Evolutionary conservation across 371 early-diverging fungal species (phyloP).

Genomic region (Mucor velutinosus): DNA sequence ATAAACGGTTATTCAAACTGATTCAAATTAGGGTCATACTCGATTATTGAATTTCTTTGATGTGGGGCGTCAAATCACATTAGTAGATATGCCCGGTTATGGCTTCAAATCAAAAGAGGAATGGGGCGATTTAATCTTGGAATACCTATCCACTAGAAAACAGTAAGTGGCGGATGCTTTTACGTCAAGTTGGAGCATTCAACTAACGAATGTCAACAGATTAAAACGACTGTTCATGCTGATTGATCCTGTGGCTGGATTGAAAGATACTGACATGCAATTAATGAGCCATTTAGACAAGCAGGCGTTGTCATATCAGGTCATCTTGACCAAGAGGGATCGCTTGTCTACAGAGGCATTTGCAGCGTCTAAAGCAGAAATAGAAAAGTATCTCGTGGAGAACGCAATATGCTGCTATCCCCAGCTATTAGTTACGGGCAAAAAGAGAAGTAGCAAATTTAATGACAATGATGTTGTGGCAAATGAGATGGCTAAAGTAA

Average conservation of each 20-base stretch:
- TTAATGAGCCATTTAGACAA: constrained; percentile 62
- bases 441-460: constrained; percentile 28
- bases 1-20: not conserved
- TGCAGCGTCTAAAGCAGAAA: constrained; percentile 34
- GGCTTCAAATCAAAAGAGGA: constrained; percentile 72
- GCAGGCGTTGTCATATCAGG: constrained; percentile 61
- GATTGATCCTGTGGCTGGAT: constrained; percentile 69
- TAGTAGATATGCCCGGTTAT: constrained; percentile 88
- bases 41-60: constrained; percentile 72
- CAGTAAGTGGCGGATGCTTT: constrained; percentile 43
- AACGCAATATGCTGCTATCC: constrained; percentile 62
- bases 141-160: constrained; percentile 60
- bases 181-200: not conserved
- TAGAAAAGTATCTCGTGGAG: constrained; percentile 50
- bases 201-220: constrained; percentile 29
- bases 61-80: constrained; percentile 53
- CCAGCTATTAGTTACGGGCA: constrained; percentile 44
- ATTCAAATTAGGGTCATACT: constrained; percentile 67
- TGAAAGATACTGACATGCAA: constrained; percentile 65
- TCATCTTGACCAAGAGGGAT: constrained; percentile 72
- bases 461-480: constrained; percentile 22
- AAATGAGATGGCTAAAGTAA: constrained; percentile 31
- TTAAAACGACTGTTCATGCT: constrained; percentile 66
- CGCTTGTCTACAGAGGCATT: constrained; percentile 50
- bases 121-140: constrained; percentile 73